Percentiles rank a stretch among this genome's conserved stretches.
Evolutionary conservation across 352 stramenopile species (phyloP).

Genomic region (Pythium chondricola): DNA sequence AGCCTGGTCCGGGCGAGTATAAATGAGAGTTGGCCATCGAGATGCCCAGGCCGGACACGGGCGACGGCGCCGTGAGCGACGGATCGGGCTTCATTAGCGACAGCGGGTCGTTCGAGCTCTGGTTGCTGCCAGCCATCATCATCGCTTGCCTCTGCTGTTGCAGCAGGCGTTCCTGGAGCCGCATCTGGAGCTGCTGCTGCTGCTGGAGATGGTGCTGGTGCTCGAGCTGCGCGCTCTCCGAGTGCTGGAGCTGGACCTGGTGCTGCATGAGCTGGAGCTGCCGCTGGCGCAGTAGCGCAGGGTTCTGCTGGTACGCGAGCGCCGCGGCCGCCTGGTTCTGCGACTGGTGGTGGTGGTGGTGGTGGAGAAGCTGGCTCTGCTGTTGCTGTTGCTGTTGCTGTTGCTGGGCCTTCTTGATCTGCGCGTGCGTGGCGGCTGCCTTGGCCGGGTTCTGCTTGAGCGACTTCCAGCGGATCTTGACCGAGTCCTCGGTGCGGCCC

Average conservation of each 20-base stretch:
- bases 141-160: slow-evolving; percentile 19
- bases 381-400: slow-evolving; percentile 37
- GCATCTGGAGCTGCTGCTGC: slow-evolving; percentile 45
- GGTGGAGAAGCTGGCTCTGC: slow-evolving; percentile 50
- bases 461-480: slow-evolving; percentile 92
- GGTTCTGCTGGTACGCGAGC: slow-evolving; percentile 50
- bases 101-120: slow-evolving; percentile 1
- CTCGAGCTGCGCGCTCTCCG: slow-evolving; percentile 58
- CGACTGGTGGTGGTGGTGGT: slow-evolving; percentile 26
- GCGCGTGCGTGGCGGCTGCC: slow-evolving; percentile 61
- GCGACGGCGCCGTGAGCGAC: slow-evolving; percentile 12
- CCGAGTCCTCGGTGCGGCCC: slow-evolving; percentile 89
- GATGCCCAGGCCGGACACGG: slow-evolving; percentile 12
- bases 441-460: slow-evolving; percentile 83
- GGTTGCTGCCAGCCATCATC: slow-evolving; percentile 5
- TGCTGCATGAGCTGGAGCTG: slow-evolving; percentile 68
- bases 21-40: slow-evolving; percentile 20
- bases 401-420: slow-evolving; percentile 77
- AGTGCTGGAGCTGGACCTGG: slow-evolving; percentile 60
- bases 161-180: slow-evolving; percentile 22
- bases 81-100: slow-evolving; percentile 23
- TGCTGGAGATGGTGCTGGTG: slow-evolving; percentile 67
- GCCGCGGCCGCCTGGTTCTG: slow-evolving; percentile 26
- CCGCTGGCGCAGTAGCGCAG: slow-evolving; percentile 55
- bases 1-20: slow-evolving; percentile 14